Percentiles rank a stretch among this genome's conserved stretches.
phyloP scores from a whole-genome alignment of 192 early-diverging fungal species.

The Coemansia sp. region DNA sequence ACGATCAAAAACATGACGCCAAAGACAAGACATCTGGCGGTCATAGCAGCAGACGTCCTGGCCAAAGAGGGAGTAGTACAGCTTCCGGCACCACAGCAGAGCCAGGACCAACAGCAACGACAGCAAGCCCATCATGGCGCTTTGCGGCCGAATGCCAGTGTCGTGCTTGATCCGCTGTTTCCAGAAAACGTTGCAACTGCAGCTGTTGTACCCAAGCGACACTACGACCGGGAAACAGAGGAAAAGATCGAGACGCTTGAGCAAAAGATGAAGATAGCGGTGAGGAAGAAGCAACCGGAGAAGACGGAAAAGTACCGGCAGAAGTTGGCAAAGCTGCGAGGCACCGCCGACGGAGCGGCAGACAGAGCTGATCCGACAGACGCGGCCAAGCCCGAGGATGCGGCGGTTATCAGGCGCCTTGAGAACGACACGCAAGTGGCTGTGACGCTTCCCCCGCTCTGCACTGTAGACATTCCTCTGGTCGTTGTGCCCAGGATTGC shows the following conservation, averaged over 20 bases:
- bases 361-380: not conserved
- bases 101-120: not conserved
- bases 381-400: not conserved
- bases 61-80: not conserved
- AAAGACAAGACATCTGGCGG: slow-evolving; percentile 72
- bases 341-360: slow-evolving; percentile 3
- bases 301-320: slow-evolving; percentile 83
- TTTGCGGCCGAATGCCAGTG: not conserved
- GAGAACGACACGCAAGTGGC: slow-evolving; percentile 33
- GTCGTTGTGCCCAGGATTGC: slow-evolving; percentile 17
- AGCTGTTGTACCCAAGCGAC: not conserved
- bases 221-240: slow-evolving; percentile 64
- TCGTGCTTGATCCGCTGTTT: slow-evolving; percentile 33
- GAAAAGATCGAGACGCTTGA: slow-evolving; percentile 96
- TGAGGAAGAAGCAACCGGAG: slow-evolving; percentile 82
- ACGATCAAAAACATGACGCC: slow-evolving; percentile 83
- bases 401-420: slow-evolving; percentile 23
- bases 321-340: slow-evolving; percentile 73
- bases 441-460: slow-evolving; percentile 29
- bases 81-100: not conserved
- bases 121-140: not conserved
- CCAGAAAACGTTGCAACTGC: slow-evolving; percentile 20
- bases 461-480: slow-evolving; percentile 42
- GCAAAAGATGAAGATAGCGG: slow-evolving; percentile 97
- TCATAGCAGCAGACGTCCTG: slow-evolving; percentile 15